These are phyloP conservation scores for Amylocystis lapponica DNA, from an alignment of 768 basidiomycete genomes.

Conservation along the genomic window DNA sequence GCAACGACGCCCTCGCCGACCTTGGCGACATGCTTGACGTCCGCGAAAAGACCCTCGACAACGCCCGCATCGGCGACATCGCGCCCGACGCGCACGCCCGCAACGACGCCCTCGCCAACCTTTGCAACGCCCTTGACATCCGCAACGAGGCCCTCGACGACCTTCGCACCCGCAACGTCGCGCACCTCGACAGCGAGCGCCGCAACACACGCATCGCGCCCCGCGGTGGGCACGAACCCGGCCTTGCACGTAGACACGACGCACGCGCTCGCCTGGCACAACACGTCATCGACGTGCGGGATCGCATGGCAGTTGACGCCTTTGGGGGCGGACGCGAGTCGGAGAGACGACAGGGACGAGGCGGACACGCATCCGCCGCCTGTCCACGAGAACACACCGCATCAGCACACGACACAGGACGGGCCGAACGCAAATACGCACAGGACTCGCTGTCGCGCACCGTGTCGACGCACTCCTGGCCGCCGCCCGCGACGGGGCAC, in stretches of 20 bases:
- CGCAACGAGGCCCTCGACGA: not conserved
- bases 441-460: conserved; percentile 23
- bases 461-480: conserved; percentile 28
- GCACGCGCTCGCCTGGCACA: conserved; percentile 25
- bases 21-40: not conserved
- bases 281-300: conserved; percentile 22
- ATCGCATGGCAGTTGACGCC: conserved; percentile 31
- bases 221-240: conserved; percentile 9
- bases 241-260: conserved; percentile 21
- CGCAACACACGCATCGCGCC: not conserved
- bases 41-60: not conserved
- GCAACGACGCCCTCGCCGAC: not conserved
- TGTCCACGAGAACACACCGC: conserved; percentile 9
- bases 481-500: conserved; percentile 17
- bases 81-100: not conserved
- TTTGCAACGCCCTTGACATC: not conserved
- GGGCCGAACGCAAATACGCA: conserved; percentile 15
- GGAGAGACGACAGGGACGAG: conserved; percentile 18
- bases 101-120: not conserved
- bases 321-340: not conserved
- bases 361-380: conserved; percentile 31
- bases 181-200: not conserved
- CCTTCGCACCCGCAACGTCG: not conserved
- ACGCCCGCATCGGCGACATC: not conserved
- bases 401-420: not conserved